These are phyloP conservation scores for Trichoderma asperellum DNA, from an alignment of 2,329 filamentous ascomycete genomes.

Conservation along the genomic window DNA sequence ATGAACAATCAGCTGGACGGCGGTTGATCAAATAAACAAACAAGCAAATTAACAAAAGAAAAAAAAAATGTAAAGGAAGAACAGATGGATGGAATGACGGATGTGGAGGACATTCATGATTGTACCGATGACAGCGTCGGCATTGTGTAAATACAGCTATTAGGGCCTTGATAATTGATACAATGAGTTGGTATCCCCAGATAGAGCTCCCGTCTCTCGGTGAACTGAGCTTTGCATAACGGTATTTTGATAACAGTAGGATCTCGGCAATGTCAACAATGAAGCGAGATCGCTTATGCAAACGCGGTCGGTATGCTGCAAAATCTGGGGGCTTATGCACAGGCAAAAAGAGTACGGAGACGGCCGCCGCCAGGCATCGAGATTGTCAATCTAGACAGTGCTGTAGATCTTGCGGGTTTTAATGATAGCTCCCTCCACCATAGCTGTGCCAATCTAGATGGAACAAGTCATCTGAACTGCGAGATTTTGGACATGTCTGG, in stretches of 20 bases:
- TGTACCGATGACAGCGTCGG: conserved; percentile 9
- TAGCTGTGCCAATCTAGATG: not conserved
- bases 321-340: not conserved
- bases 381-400: not conserved
- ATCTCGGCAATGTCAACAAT: not conserved
- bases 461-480: not conserved
- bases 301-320: not conserved
- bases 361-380: not conserved
- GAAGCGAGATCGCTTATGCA: not conserved
- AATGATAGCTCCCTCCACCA: not conserved
- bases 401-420: not conserved
- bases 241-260: not conserved
- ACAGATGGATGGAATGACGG: not conserved
- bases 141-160: conserved; percentile 20
- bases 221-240: not conserved
- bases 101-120: conserved; percentile 19
- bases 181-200: conserved; percentile 19
- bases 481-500: not conserved
- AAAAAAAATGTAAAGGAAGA: not conserved
- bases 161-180: conserved; percentile 17
- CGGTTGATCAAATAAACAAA: conserved; percentile 5
- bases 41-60: not conserved
- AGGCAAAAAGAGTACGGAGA: not conserved
- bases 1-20: conserved; percentile 16
- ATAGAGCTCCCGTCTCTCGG: not conserved